phyloP scores from a whole-genome alignment of 169 alveolate species.

The Plasmodium inui region DNA sequence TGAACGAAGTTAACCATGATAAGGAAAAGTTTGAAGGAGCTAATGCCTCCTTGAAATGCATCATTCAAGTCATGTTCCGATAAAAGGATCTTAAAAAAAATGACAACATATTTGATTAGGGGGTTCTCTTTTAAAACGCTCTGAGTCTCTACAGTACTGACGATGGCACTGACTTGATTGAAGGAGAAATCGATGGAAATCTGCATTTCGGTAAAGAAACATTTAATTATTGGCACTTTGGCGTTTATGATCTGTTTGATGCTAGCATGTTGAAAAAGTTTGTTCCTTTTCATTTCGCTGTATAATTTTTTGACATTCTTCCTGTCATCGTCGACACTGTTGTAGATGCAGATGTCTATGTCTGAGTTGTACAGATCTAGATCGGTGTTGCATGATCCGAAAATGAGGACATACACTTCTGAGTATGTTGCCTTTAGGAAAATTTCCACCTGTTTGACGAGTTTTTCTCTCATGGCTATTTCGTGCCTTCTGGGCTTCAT shows the following conservation, averaged over 20 bases:
- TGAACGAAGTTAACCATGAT: background rate
- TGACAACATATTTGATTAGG: slow-evolving; percentile 11
- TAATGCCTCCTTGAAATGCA: slow-evolving; percentile 46
- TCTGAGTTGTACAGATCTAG: slow-evolving; percentile 49
- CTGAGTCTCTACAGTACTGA: slow-evolving; percentile 33
- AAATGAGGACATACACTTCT: background rate
- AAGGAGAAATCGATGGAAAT: slow-evolving; percentile 26
- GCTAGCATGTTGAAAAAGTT: background rate
- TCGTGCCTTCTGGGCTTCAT: slow-evolving; percentile 41
- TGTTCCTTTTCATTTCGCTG: background rate
- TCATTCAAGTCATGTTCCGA: slow-evolving; percentile 27
- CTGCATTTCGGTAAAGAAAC: slow-evolving; percentile 11
- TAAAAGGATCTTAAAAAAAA: slow-evolving; percentile 30
- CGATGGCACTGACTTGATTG: slow-evolving; percentile 27
- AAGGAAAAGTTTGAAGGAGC: slow-evolving; percentile 24
- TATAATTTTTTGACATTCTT: slow-evolving; percentile 2
- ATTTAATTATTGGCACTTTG: slow-evolving; percentile 39
- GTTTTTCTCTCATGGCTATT: slow-evolving; percentile 27
- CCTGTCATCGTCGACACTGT: background rate
- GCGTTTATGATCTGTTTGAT: background rate
- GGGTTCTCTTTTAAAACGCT: background rate
- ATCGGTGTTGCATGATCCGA: slow-evolving; percentile 57
- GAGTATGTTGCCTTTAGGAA: background rate
- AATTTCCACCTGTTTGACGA: background rate
- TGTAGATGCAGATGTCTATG: slow-evolving; percentile 50